Evolutionary conservation across 2,329 filamentous ascomycete genomes (phyloP), one percentile per base, ranked within the genome.

Genomic region (Gremmenia infestans): DNA sequence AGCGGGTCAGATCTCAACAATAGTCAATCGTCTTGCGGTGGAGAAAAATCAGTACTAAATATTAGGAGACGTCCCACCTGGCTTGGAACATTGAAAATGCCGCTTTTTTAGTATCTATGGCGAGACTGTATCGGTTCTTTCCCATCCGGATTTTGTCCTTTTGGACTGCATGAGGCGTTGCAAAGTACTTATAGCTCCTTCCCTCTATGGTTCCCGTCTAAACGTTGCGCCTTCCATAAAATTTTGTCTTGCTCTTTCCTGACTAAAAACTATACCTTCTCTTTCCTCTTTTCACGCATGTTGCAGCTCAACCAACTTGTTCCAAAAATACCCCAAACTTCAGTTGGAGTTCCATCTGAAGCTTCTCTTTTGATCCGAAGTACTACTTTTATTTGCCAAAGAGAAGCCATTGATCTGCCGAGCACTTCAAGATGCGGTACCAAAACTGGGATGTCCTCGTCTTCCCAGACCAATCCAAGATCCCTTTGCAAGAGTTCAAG

Each of bases 361-460:
- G 5, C 2, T 28, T 28, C 14, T 17, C 23, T 8, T 28, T 7
- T 8, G 19, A 4, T 32, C 14, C 12, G 9, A 48, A 35, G 23
- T 48, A 48, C 45, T 17, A 32, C 45, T 15, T 32, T 48, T 48
- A 35, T 48, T 48, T 17, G 8, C 17, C 23, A 48, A 25, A 25
- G 22, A 14, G 23, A 12, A 28, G 45, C 23, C 22, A 23, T 15
- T 17, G 7, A 9, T 17, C 23, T 14, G 25, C 22, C 7, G 1
- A 15, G 37, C 15, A 43, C 2, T 32, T 53, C 47, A 65, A 55
- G 46, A 95, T 96, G 91, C 85, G 90, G 57, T 95, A 88, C 77
- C 82, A 90, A 64, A 85, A 90, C 67, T 95, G 90, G 91, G 91
- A 96, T 67, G 81, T 94, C 54, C 81, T 95, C 45, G 77, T 95